Evolutionary conservation across 495 filamentous ascomycete genomes (phyloP).

Genomic region (Neurospora intermedia): DNA sequence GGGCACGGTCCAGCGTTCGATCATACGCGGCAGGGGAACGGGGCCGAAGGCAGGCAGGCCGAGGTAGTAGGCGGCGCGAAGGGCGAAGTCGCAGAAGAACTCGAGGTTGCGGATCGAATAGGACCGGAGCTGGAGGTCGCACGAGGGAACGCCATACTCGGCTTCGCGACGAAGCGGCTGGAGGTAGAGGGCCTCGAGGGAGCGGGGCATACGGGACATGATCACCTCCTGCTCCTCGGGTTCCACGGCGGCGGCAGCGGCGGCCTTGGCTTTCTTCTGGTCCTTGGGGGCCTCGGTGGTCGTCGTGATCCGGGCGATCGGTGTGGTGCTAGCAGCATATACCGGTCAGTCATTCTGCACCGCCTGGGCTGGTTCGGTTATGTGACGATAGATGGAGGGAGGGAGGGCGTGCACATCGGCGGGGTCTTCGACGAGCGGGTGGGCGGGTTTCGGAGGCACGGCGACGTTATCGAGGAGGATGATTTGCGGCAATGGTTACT

Average conservation of each 20-base stretch:
- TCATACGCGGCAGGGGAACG: conserved; percentile 75
- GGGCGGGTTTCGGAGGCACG: not conserved
- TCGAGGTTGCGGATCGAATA: conserved; percentile 86
- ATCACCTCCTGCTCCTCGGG: not conserved
- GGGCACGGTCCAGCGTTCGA: conserved; percentile 90
- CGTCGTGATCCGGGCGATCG: not conserved
- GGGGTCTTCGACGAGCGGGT: not conserved
- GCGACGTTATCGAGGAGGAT: not conserved
- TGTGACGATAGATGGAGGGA: not conserved
- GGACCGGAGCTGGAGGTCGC: conserved; percentile 86
- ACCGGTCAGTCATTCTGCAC: not conserved
- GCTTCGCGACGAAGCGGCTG: conserved; percentile 68
- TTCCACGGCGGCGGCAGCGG: not conserved
- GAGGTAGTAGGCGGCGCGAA: conserved; percentile 91
- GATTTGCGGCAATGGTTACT: not conserved
- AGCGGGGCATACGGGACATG: conserved; percentile 21
- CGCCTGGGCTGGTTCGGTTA: not conserved
- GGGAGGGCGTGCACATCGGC: not conserved
- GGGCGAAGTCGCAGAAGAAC: conserved; percentile 89
- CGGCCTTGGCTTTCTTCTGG: not conserved
- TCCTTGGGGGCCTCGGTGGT: not conserved
- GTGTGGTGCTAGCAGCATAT: not conserved
- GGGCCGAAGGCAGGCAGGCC: conserved; percentile 78
- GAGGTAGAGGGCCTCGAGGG: conserved; percentile 66
- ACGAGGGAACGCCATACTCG: conserved; percentile 66